These are phyloP conservation scores for Synchytrium microbalum DNA, from an alignment of 371 early-diverging fungal species.

Conservation along the genomic window DNA sequence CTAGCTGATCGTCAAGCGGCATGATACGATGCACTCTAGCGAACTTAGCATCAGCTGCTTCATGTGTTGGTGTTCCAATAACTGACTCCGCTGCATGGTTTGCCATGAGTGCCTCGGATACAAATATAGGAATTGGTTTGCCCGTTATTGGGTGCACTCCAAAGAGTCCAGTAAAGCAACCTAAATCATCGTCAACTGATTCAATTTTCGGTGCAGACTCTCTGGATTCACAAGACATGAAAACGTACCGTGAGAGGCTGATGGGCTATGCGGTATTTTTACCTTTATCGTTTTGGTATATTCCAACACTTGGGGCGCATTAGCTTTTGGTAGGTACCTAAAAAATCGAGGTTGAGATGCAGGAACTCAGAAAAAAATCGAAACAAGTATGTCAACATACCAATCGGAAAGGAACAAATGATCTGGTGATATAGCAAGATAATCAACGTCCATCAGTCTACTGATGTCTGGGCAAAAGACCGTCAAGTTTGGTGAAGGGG, in stretches of 20 bases:
- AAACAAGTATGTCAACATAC: no score
- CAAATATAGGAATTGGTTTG: conserved; percentile 1
- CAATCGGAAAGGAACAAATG: conserved; percentile 49
- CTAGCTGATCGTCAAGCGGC: no score
- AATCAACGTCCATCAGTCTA: conserved; percentile 68
- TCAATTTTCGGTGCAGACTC: no score
- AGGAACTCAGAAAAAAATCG: no score
- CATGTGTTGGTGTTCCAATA: background rate
- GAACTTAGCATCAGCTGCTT: background rate
- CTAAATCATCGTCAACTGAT: background rate
- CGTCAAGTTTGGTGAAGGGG: background rate
- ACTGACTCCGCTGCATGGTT: background rate
- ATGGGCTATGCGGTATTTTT: background rate
- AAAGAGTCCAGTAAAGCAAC: background rate
- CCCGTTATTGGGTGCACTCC: background rate
- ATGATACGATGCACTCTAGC: background rate
- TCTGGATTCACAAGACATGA: background rate
- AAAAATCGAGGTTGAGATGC: no score
- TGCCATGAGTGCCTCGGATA: background rate
- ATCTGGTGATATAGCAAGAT: conserved; percentile 64
- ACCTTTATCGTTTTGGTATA: background rate
- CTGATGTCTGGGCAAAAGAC: conserved; percentile 80
- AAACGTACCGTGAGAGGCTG: background rate
- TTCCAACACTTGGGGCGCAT: background rate
- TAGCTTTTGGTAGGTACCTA: background rate